Evolutionary conservation across 2,329 filamentous ascomycete species (phyloP), one percentile per base, ranked within the genome.

Genomic region (Sporothrix pseudoabietina): DNA sequence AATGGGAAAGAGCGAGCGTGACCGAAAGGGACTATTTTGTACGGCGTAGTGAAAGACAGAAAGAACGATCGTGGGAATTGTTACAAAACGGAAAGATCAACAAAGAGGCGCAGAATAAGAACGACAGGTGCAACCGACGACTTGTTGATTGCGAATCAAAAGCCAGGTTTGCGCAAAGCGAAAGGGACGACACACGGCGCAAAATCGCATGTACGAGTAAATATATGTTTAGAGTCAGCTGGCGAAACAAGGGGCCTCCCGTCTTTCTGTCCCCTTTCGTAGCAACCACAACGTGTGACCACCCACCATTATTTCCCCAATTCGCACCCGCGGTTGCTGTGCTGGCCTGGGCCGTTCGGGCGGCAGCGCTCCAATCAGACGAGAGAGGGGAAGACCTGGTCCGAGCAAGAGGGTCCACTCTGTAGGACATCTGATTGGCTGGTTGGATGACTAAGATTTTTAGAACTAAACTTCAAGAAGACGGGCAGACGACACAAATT

Each of bases 321-420:
- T 22, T 59, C n/a, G 14, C n/a, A 10, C 68, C 47, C 26, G 19
- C n/a, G 54, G 54, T 71, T 71, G 69, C 69, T 65, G 57, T 71
- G 69, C 44, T 39, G 14, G 39, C 55, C 9, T 59, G 54, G 68
- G 22, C 54, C 16, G 69, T 47, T 54, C 66, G 30, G 52, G 39
- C 39, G 61, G 39, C 41, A 61, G 57, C 69, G 39, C 47, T 52
- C 69, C 69, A 71, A 71, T 71, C 44, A 63, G 69, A 16, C 26
- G 12, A n/a, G 54, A 44, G n/a, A 26, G 52, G 49, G 19, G 2
- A 10, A 14, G 57, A 61, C 9, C 59, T 65, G 59, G n/a, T 41
- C 59, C 61, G 39, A 16, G 61, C 61, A 16, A 14, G 14, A 2
- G 10, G n/a, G 7, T 10, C 44, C 65, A 32, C 65, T 12, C 7